Base-by-base conservation (phyloP, 352 stramenopile species). In the Globisporangium nodosum region DNA sequence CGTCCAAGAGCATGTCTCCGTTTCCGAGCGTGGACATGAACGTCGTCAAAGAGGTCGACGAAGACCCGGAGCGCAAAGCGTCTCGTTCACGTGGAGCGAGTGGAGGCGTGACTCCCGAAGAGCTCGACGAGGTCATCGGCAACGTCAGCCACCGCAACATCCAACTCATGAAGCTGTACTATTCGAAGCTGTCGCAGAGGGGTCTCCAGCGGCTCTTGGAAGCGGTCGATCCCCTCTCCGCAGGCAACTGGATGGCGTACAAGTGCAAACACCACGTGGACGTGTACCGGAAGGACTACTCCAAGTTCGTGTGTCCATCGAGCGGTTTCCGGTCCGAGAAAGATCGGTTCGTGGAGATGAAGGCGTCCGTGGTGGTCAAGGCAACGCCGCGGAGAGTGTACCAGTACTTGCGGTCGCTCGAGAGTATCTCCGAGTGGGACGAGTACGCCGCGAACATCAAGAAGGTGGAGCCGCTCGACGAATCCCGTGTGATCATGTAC, bases 111-210 rank as follows among this genome's bases (percentile, higher is more conserved):
- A 72, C 77, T 30, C 52, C 65, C 5, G 65, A 79, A 18, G 78
- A 89, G 47, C 65, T 91, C 45, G 75, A 86, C 35, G 63, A 72
- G 43, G 64, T 88, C 16, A 86, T 89, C 37, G 79, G 78, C 0
- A 56, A 72, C 55, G 83, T 76, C 43, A 76, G 64, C 11, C 79
- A 91, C 54, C 78, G 79, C 16, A 75, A 88, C 58, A 88, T 74
- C 43, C 78, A 89, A 39, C 40, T 90, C 11, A 88, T 90, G 81
- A 75, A 80, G 45, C 60, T 90, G 0, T 90, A 90, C 58, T 90
- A 88, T 62, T 66, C 78, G 0, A 87, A 75, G 35, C 71, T 89
- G 1, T 83, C 78, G 7, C 65, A 84, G 45, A 77, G 71, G 52
- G 81, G 81, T 13, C 65, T 91, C 1, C 67, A 82, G 52, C 70